Percentiles rank a stretch among this genome's conserved stretches.
phyloP scores from a whole-genome alignment of 108 stramenopile species.

The Fistulifera pelliculosa region DNA sequence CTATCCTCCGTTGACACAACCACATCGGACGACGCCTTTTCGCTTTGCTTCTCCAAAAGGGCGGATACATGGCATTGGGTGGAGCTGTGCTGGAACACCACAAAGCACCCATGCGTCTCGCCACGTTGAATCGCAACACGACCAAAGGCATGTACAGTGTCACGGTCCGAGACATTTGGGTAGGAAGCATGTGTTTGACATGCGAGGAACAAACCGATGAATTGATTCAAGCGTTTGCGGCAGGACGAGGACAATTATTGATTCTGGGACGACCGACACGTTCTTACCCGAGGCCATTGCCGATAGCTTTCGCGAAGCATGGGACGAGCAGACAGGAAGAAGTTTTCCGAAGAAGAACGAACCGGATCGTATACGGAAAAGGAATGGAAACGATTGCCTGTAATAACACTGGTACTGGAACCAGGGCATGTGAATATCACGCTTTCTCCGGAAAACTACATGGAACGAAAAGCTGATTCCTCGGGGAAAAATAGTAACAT shows the following conservation, averaged over 20 bases:
- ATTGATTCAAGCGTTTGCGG: slow-evolving; percentile 32
- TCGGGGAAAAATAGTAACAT: not conserved
- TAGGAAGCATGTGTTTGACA: slow-evolving; percentile 38
- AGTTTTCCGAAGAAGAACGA: slow-evolving; percentile 18
- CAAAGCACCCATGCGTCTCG: slow-evolving; percentile 43
- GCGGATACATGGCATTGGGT: slow-evolving; percentile 55
- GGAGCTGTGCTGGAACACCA: slow-evolving; percentile 35
- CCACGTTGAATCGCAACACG: slow-evolving; percentile 25
- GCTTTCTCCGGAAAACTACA: slow-evolving; percentile 45
- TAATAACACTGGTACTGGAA: slow-evolving; percentile 39
- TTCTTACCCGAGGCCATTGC: slow-evolving; percentile 63
- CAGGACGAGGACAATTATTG: slow-evolving; percentile 89
- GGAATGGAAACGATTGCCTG: slow-evolving; percentile 45
- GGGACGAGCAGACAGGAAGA: slow-evolving; percentile 40
- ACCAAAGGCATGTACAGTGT: slow-evolving; percentile 28
- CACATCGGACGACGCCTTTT: slow-evolving; percentile 32
- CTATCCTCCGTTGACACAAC: slow-evolving; percentile 17
- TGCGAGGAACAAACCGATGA: slow-evolving; percentile 20
- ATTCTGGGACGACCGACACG: slow-evolving; percentile 94
- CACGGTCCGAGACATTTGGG: slow-evolving; percentile 33
- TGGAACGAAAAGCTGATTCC: slow-evolving; percentile 51
- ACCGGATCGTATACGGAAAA: slow-evolving; percentile 33
- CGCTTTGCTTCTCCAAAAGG: slow-evolving; percentile 49
- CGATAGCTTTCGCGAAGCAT: slow-evolving; percentile 47
- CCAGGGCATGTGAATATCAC: slow-evolving; percentile 25